phyloP scores from a whole-genome alignment of 768 basidiomycete genomes.

The Russula olivacea region DNA sequence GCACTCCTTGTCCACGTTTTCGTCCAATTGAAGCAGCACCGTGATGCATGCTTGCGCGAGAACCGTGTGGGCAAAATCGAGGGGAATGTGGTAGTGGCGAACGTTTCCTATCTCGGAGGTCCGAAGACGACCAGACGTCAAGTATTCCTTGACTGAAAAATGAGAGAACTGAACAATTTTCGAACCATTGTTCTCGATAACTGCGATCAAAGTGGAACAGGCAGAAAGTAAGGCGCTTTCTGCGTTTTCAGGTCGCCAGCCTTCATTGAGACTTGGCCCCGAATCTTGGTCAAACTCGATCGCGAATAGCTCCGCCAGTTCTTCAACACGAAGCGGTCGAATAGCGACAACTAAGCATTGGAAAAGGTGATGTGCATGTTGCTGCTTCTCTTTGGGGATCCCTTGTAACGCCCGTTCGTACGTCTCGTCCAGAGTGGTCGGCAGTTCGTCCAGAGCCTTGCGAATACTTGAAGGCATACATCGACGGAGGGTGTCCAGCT shows the following conservation, averaged over 20 bases:
- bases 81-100: neutral
- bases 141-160: slow-evolving; percentile 9
- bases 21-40: neutral
- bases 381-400: neutral
- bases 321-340: slow-evolving; percentile 4
- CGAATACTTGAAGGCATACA: neutral
- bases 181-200: neutral
- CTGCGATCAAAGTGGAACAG: neutral
- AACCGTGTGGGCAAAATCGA: neutral
- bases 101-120: neutral
- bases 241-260: neutral
- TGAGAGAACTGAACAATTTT: slow-evolving; percentile 7
- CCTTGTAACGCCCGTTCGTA: neutral
- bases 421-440: neutral
- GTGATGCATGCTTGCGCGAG: neutral
- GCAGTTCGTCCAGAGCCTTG: neutral
- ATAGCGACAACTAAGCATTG: neutral
- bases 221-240: neutral
- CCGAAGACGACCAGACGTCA: neutral
- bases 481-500: neutral
- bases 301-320: slow-evolving; percentile 6
- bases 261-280: neutral
- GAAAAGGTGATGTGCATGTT: neutral
- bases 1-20: neutral
- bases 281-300: neutral